Percentiles rank a stretch among this genome's conserved stretches.
Conservation (phyloP, 1,284 basidiomycete species). For the Leccinum pallidistipes region DNA sequence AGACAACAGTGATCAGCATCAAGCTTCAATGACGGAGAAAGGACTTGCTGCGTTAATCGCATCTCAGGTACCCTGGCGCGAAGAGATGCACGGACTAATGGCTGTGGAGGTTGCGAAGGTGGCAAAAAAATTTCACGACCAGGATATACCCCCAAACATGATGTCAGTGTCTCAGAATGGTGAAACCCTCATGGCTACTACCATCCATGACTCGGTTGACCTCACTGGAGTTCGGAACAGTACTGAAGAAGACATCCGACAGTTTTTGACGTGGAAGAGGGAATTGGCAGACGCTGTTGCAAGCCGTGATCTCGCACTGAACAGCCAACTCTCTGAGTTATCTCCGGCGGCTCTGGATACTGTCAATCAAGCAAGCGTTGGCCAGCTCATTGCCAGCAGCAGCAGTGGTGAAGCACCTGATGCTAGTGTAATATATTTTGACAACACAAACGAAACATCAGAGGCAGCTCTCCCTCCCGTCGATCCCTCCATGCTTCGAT, state of each 20-base stretch:
- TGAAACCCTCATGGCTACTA: too few relatives aligned
- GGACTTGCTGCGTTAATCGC: neutral
- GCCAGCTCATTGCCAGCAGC: neutral
- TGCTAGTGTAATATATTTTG: neutral
- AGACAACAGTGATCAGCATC: neutral
- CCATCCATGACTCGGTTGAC: too few relatives aligned
- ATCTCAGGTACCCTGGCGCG: neutral
- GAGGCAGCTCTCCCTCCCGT: neutral
- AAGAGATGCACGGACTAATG: neutral
- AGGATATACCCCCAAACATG: neutral
- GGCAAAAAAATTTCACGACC: neutral
- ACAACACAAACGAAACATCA: neutral
- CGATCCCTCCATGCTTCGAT: neutral
- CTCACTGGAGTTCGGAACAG: too few relatives aligned
- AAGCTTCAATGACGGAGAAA: neutral
- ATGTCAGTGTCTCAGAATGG: neutral
- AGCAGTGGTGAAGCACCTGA: neutral
- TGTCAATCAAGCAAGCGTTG: neutral
- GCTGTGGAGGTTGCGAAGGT: neutral
- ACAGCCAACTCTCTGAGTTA: neutral
- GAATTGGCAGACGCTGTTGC: neutral
- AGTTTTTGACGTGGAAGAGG: neutral
- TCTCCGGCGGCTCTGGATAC: neutral
- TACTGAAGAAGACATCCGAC: neutral
- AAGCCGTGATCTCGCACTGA: neutral